Conservation (phyloP, 306 rosid species). For the Psophocarpus tetragonolobus region DNA sequence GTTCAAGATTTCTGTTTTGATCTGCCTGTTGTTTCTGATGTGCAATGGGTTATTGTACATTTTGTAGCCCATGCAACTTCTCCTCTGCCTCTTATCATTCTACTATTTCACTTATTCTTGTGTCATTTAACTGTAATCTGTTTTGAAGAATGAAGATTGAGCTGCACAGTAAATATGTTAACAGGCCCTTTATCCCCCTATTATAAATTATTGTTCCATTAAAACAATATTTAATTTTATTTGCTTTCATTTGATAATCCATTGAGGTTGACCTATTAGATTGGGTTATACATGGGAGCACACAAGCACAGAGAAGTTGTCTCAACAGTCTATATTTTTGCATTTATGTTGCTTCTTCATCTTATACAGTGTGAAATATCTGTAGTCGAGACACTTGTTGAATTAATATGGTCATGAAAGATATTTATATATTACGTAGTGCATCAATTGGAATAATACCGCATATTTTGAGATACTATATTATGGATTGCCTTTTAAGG, state of each 20-base stretch:
- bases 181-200: not conserved
- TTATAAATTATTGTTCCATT: not conserved
- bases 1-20: not conserved
- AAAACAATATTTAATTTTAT: not conserved
- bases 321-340: too few species aligned
- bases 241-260: not conserved
- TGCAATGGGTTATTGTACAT: not conserved
- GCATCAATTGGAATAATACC: slow-evolving; percentile 7
- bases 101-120: not conserved
- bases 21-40: not conserved
- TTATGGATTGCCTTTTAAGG: slow-evolving; percentile 44
- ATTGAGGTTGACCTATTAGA: too few species aligned
- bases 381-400: not conserved
- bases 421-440: not conserved
- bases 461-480: slow-evolving; percentile 16
- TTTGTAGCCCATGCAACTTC: not conserved
- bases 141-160: not conserved
- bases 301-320: too few species aligned
- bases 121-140: not conserved
- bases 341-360: not conserved
- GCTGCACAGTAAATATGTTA: not conserved
- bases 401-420: not conserved
- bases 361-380: not conserved
- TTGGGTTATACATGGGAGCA: too few species aligned
- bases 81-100: not conserved